Evolutionary conservation across 2,329 filamentous ascomycete genomes (phyloP), one percentile per base, ranked within the genome.

Genomic region (Aspergillus flavus): DNA sequence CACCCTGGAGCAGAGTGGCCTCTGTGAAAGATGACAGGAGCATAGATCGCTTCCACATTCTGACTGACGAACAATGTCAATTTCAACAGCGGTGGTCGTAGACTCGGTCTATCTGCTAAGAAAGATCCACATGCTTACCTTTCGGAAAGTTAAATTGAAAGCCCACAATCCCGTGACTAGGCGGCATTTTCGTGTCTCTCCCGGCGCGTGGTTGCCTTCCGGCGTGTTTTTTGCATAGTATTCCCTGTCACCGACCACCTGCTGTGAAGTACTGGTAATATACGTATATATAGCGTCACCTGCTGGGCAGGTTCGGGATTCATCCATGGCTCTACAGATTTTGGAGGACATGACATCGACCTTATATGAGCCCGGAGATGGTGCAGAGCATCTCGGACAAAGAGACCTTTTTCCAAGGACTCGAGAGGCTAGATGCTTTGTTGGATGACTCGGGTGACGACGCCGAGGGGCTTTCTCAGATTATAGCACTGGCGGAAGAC

Each of bases 361-460:
- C 16, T 21, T 6, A 52, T 52, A 52, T 23, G n/a, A 21, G 56
- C 56, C 58, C 45, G 43, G 57, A 67, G 45, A 74, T 75, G 70
- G 66, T 60, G 59, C 60, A 59, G 54, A 59, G 39, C 58, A 58
- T 41, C 30, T 55, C 23, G 7, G 72, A 68, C 63, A 80, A 80
- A 68, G 66, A 70, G 61, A 62, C 66, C 21, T 77, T 81, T 59
- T 80, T 79, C 66, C 68, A 63, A 19, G 73, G 69, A 23, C 71
- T 81, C 10, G 77, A 80, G 46, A 57, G 63, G 34, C 62, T 79
- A 43, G 76, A 76, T 62, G 62, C 70, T 12, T 46, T 64, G 23
- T 70, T 65, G 4, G 74, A 75, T 50, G 68, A 71, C 28, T 64
- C 64, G 10, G 70, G 73, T 19, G 68, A 74, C 34, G 64, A 74